Base-by-base conservation (phyloP, 148 eudicot genomes). In the Pharnaceum exiguum region DNA sequence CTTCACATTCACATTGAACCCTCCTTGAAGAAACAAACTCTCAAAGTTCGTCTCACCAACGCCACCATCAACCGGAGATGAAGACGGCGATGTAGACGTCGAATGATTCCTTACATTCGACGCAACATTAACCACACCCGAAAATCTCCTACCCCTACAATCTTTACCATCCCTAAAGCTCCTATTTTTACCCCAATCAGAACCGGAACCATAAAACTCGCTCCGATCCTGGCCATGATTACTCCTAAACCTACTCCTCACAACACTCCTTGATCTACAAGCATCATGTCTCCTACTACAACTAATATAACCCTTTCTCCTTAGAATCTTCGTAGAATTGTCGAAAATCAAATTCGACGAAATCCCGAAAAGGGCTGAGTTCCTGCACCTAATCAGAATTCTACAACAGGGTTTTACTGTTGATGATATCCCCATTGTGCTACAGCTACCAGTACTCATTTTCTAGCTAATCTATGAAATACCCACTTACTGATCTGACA, bases 91-190 rank as follows among this genome's bases (percentile, higher is more conserved):
- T 5, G 56, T 23, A 2, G 70, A 77, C 3, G 79, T 79, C 46
- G 84, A 85, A 69, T 82, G 77, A 51, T 79, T 75, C 71, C 83
- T 78, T 48, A 59, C 37, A 77, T 85, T 78, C 16, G 93, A 85
- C 12, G 83, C 82, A 49, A 83, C 87, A 71, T 78, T 82, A 22
- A 55, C 70, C 39, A 73, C 39, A 8, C 58, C 44, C 10, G 55
- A 57, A 31, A 49, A 51, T 60, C 67, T 46, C 57, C 70, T 71
- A 55, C 38, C 54, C 44, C 37, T 55, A 71, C 43, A 59, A 51
- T 57, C 43, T 49, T 35, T 35, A 67, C 51, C 43, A 65, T 56
- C 48, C n/a, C 32, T 71, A 46, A 60, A 60, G 67, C 35, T 67
- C 66, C 76, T 68, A 62, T 63, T 43, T 18, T 66, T 70, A 64